A percentile compares a stretch with the other conserved stretches of the same genome.
Conservation (phyloP, 192 early-diverging fungal species). For the Kappamyces sp. region DNA sequence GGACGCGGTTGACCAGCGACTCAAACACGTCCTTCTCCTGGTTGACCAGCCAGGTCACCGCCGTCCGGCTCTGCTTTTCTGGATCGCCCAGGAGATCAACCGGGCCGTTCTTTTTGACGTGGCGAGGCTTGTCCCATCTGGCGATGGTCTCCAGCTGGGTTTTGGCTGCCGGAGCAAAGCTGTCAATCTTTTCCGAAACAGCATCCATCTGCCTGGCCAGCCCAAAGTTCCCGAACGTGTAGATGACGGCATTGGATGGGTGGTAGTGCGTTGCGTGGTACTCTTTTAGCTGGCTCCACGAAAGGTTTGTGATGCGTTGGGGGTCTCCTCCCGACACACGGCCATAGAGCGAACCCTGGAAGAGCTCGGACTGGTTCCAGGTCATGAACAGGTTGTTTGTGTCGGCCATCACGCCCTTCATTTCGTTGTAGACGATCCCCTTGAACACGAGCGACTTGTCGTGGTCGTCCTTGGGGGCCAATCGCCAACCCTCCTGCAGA, state of each 20-base stretch:
- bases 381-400: slow-evolving; percentile 70
- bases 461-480: slow-evolving; percentile 71
- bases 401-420: slow-evolving; percentile 87
- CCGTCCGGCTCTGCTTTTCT: slow-evolving; percentile 74
- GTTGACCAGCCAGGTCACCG: slow-evolving; percentile 41
- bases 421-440: slow-evolving; percentile 97
- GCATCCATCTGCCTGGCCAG: slow-evolving; percentile 67
- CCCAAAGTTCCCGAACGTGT: slow-evolving; percentile 77
- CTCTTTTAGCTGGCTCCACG: slow-evolving; percentile 69
- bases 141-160: slow-evolving; percentile 16
- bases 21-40: slow-evolving; percentile 70
- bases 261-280: slow-evolving; percentile 88
- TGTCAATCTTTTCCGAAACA: slow-evolving; percentile 59
- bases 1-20: slow-evolving; percentile 73
- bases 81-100: slow-evolving; percentile 63
- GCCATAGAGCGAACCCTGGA: slow-evolving; percentile 75
- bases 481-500: slow-evolving; percentile 88
- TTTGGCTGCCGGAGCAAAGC: slow-evolving; percentile 41
- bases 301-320: slow-evolving; percentile 76
- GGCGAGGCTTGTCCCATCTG: slow-evolving; percentile 36
- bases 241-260: slow-evolving; percentile 87
- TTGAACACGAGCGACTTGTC: slow-evolving; percentile 69
- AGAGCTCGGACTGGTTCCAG: slow-evolving; percentile 74
- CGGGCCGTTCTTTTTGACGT: slow-evolving; percentile 49
- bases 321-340: slow-evolving; percentile 89